Conservation (phyloP, 192 early-diverging fungal species). For the Coemansia sp. region DNA sequence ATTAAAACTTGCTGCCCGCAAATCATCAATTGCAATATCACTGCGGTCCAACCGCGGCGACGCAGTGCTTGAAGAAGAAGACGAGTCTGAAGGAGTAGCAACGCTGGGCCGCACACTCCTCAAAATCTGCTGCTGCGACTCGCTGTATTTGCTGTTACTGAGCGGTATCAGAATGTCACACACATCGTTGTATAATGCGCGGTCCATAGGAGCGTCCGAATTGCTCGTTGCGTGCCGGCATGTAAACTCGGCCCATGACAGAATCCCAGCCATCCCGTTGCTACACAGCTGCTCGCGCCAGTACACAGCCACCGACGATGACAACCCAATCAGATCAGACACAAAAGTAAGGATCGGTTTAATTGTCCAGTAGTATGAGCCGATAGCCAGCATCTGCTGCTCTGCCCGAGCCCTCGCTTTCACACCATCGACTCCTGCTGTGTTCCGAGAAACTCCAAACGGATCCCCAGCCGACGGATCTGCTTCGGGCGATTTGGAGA, state of each 20-base stretch:
- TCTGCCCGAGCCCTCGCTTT: not conserved
- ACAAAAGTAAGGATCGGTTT: conserved; percentile 11
- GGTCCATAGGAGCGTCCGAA: not conserved
- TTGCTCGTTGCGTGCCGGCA: not conserved
- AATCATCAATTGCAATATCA: conserved; percentile 23
- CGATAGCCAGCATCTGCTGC: conserved; percentile 1
- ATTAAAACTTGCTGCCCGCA: conserved; percentile 14
- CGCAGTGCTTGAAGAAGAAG: not conserved
- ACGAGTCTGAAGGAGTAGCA: conserved; percentile 8
- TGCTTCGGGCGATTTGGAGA: not conserved
- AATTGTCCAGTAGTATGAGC: conserved; percentile 25
- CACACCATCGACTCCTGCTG: not conserved
- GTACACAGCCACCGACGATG: not conserved
- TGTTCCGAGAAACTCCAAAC: not conserved
- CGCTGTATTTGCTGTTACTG: not conserved
- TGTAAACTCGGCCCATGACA: not conserved
- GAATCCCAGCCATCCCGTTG: not conserved
- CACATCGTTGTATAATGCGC: not conserved
- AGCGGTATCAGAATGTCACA: not conserved
- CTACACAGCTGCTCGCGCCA: not conserved
- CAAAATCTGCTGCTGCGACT: not conserved
- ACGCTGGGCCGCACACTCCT: not conserved
- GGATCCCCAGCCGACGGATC: not conserved
- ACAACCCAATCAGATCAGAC: not conserved
- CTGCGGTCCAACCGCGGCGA: conserved; percentile 6